A percentile compares a stretch with the other conserved stretches of the same genome.
Conservation (phyloP, 2,329 filamentous ascomycete species). For the Metarhizium rileyi region DNA sequence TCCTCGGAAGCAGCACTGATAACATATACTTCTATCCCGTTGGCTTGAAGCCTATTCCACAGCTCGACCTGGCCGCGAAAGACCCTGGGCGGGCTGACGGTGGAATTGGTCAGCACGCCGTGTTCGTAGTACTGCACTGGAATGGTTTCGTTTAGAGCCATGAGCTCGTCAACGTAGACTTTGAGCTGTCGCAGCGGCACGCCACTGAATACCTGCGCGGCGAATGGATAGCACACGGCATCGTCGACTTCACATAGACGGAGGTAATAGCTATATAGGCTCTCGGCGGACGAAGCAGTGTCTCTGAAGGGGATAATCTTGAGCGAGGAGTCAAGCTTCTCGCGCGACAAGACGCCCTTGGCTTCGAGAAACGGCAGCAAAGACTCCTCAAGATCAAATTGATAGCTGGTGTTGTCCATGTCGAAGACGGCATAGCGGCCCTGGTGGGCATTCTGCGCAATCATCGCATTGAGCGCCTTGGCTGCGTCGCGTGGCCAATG, state of each 20-base stretch:
- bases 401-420: slow-evolving; percentile 36
- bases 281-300: slow-evolving; percentile 26
- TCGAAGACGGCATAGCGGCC: slow-evolving; percentile 31
- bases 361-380: slow-evolving; percentile 33
- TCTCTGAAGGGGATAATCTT: slow-evolving; percentile 33
- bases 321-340: slow-evolving; percentile 29
- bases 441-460: slow-evolving; percentile 25
- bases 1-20: slow-evolving; percentile 33
- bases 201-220: slow-evolving; percentile 31
- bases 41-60: slow-evolving; percentile 31
- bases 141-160: slow-evolving; percentile 30
- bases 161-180: slow-evolving; percentile 36
- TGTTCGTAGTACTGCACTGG: slow-evolving; percentile 26
- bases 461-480: slow-evolving; percentile 26
- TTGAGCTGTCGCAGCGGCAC: slow-evolving; percentile 34
- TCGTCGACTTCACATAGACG: slow-evolving; percentile 33
- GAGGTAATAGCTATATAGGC: slow-evolving; percentile 34
- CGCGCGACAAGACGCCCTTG: slow-evolving; percentile 29
- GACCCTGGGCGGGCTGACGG: slow-evolving; percentile 24
- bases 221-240: slow-evolving; percentile 32
- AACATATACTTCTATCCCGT: slow-evolving; percentile 34
- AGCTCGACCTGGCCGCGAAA: slow-evolving; percentile 33
- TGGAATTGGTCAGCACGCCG: slow-evolving; percentile 18
- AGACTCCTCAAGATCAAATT: slow-evolving; percentile 33
- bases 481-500: slow-evolving; percentile 30